phyloP scores from a whole-genome alignment of 805 yeast genomes.

The Metschnikowia amazonensis region DNA sequence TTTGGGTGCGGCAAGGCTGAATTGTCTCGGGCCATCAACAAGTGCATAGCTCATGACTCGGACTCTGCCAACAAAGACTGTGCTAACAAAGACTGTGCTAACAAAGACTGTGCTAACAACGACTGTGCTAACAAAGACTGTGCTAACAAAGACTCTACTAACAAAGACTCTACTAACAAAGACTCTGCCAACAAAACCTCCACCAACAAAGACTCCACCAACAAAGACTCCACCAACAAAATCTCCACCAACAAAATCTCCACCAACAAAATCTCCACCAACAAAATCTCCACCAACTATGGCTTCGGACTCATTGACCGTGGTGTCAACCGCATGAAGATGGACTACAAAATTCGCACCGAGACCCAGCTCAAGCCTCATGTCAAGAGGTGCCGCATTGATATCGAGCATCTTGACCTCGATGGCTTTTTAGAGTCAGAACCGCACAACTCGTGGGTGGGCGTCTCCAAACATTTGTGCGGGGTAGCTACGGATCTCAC shows the following conservation, averaged over 20 bases:
- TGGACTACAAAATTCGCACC: constrained; percentile 61
- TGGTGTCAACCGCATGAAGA: constrained; percentile 71
- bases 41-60: constrained; percentile 28
- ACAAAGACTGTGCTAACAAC: too few species aligned
- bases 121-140: too few species aligned
- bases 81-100: too few species aligned
- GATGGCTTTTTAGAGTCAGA: constrained; percentile 36
- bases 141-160: too few species aligned
- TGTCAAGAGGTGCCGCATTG: constrained; percentile 58
- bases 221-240: too few species aligned
- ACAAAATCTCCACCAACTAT: too few species aligned
- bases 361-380: constrained; percentile 39
- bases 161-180: too few species aligned
- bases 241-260: too few species aligned
- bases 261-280: too few species aligned
- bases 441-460: constrained; percentile 35
- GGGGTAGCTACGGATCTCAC: constrained; percentile 94
- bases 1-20: constrained; percentile 94
- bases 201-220: too few species aligned
- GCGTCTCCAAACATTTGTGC: constrained; percentile 84
- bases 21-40: constrained; percentile 59
- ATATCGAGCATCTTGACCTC: constrained; percentile 71
- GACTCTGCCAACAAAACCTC: too few species aligned
- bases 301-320: constrained; percentile 70
- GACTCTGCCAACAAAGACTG: too few species aligned